Evolutionary conservation across 768 basidiomycete species (phyloP).

Genomic region (Russula foetens): DNA sequence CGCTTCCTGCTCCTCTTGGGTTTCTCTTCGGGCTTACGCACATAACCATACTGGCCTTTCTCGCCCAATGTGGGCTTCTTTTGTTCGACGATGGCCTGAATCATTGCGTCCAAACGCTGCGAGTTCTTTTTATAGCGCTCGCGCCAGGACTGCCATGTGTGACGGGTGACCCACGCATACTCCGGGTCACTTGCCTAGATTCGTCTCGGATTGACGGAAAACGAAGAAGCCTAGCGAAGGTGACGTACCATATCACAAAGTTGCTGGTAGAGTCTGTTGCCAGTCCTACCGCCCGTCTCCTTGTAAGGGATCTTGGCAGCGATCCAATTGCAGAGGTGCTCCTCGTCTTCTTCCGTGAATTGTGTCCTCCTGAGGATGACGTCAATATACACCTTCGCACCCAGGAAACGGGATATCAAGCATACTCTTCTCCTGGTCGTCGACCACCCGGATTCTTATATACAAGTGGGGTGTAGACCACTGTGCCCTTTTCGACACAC

Average conservation of each 20-base stretch:
- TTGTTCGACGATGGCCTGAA: constrained; percentile 57
- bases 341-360: constrained; percentile 71
- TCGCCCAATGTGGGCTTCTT: constrained; percentile 62
- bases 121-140: constrained; percentile 85
- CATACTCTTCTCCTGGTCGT: constrained; percentile 74
- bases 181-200: constrained; percentile 56
- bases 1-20: constrained; percentile 32
- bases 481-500: constrained; percentile 59
- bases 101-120: constrained; percentile 52
- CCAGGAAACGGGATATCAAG: constrained; percentile 6
- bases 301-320: constrained; percentile 79
- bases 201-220: background rate
- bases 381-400: background rate
- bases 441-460: constrained; percentile 82
- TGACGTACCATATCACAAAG: constrained; percentile 56
- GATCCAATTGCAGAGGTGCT: constrained; percentile 69
- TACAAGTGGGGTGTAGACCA: constrained; percentile 65
- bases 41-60: constrained; percentile 78
- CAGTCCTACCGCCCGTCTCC: constrained; percentile 72
- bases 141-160: constrained; percentile 88
- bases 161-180: constrained; percentile 70
- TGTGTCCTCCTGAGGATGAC: constrained; percentile 51
- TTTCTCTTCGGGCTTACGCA: constrained; percentile 67
- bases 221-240: background rate
- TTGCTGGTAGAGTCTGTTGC: constrained; percentile 78